These are phyloP conservation scores for Suillus weaverae DNA, from an alignment of 768 basidiomycete species.

Conservation along the genomic window DNA sequence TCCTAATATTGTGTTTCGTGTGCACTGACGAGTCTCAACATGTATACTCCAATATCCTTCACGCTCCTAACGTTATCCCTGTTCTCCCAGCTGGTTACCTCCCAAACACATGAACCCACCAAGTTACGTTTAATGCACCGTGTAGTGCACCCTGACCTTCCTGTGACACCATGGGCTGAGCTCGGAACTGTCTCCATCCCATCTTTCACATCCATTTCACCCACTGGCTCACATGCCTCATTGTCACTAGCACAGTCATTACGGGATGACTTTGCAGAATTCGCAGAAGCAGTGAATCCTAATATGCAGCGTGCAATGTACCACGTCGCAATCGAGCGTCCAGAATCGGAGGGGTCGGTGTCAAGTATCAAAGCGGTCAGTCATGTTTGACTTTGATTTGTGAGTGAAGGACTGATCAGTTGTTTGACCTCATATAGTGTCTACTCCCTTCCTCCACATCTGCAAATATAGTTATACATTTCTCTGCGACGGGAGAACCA, in stretches of 20 bases:
- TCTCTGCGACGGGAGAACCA: constrained; percentile 46
- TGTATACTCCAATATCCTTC: constrained; percentile 8
- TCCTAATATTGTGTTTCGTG: background rate
- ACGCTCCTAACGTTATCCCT: constrained; percentile 11
- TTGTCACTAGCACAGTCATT: constrained; percentile 45
- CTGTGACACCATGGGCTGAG: constrained; percentile 24
- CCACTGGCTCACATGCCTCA: constrained; percentile 30
- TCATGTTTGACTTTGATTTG: constrained; percentile 61
- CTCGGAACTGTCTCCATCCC: constrained; percentile 28
- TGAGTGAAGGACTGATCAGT: constrained; percentile 20
- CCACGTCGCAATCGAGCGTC: constrained; percentile 65
- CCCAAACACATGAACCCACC: background rate
- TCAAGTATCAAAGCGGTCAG: constrained; percentile 40
- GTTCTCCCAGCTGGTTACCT: constrained; percentile 1
- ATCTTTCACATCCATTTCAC: constrained; percentile 34
- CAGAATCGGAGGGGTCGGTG: constrained; percentile 40
- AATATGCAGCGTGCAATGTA: constrained; percentile 52
- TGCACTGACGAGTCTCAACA: background rate
- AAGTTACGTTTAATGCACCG: constrained; percentile 23
- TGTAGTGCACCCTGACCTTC: constrained; percentile 32
- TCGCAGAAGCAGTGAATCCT: constrained; percentile 41
- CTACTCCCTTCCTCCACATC: constrained; percentile 54
- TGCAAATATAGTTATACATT: constrained; percentile 60
- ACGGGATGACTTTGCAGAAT: constrained; percentile 46
- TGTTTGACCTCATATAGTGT: constrained; percentile 48